phyloP scores from a whole-genome alignment of 2,329 filamentous ascomycete species.

The Aotearoamyces nothofagi region DNA sequence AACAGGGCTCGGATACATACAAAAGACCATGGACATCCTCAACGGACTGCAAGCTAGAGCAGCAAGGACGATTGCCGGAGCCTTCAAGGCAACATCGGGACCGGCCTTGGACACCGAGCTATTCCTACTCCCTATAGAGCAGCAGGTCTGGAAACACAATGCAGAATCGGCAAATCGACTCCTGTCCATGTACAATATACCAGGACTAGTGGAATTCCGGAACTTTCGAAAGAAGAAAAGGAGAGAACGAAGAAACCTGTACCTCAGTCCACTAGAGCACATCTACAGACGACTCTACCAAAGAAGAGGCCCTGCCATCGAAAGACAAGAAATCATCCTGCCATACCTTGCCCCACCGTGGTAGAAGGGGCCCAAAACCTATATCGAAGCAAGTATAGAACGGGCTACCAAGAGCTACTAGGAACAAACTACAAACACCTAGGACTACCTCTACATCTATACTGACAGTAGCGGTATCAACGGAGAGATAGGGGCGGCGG shows the following conservation, averaged over 20 bases:
- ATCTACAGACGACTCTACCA: slow-evolving; percentile 4
- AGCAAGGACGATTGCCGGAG: neutral
- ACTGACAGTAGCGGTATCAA: slow-evolving; percentile 14
- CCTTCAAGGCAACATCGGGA: neutral
- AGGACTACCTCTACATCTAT: slow-evolving; percentile 6
- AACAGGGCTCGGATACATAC: slow-evolving; percentile 7
- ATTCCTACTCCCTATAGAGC: neutral
- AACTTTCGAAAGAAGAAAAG: slow-evolving; percentile 3
- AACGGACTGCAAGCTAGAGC: neutral
- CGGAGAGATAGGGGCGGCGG: slow-evolving; percentile 14
- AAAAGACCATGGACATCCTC: slow-evolving; percentile 8
- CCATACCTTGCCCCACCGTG: slow-evolving; percentile 4
- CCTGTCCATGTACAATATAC: slow-evolving; percentile 3
- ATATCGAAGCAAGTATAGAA: slow-evolving; percentile 1
- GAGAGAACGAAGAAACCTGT: slow-evolving; percentile 2
- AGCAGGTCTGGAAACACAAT: neutral
- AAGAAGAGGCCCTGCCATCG: slow-evolving; percentile 2
- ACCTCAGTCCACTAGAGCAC: slow-evolving; percentile 5
- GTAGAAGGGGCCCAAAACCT: neutral
- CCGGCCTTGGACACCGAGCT: neutral
- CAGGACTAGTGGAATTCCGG: slow-evolving; percentile 2
- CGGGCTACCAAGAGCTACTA: neutral
- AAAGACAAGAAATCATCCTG: slow-evolving; percentile 5
- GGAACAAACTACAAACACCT: neutral
- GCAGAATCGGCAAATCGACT: slow-evolving; percentile 3